Evolutionary conservation across 2,329 filamentous ascomycete species (phyloP).

Genomic region (Penicillium olsonii): DNA sequence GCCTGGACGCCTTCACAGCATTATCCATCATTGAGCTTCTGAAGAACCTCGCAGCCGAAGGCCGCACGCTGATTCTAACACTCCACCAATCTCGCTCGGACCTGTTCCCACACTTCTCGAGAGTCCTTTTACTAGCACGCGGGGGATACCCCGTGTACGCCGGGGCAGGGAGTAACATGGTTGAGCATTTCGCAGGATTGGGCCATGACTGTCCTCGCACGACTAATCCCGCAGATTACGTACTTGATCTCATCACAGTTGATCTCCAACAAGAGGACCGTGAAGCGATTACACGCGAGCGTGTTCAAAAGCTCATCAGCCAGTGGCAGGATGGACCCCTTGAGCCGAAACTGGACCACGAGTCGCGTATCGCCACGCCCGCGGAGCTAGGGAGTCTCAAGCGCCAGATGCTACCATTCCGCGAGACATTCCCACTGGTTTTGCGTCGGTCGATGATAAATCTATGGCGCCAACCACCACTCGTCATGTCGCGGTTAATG

Average conservation of each 20-base stretch:
- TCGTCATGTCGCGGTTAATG: constrained; percentile 66
- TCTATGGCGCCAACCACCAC: constrained; percentile 64
- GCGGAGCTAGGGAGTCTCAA: constrained; percentile 71
- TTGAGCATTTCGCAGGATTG: constrained; percentile 61
- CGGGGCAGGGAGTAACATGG: constrained; percentile 64
- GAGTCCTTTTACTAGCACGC: constrained; percentile 68
- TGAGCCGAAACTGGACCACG: constrained; percentile 18
- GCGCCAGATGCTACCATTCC: constrained; percentile 63
- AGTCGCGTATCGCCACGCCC: constrained; percentile 61
- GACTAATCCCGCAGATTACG: constrained; percentile 77
- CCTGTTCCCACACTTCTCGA: constrained; percentile 70
- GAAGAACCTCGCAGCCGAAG: constrained; percentile 68
- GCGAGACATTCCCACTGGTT: constrained; percentile 66
- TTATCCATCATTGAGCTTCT: constrained; percentile 75
- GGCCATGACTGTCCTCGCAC: constrained; percentile 67
- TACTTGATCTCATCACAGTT: constrained; percentile 73
- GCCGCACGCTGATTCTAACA: constrained; percentile 72
- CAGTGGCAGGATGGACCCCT: constrained; percentile 46
- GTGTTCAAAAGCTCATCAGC: constrained; percentile 62
- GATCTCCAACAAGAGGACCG: constrained; percentile 67
- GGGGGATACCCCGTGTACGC: constrained; percentile 70
- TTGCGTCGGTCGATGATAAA: constrained; percentile 69
- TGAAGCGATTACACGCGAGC: constrained; percentile 64
- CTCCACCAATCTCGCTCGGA: constrained; percentile 77
- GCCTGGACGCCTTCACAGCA: constrained; percentile 76